Percentiles rank a stretch among this genome's conserved stretches.
Evolutionary conservation across 108 stramenopile genomes (phyloP).

Genomic region (Nitzschia sp.): DNA sequence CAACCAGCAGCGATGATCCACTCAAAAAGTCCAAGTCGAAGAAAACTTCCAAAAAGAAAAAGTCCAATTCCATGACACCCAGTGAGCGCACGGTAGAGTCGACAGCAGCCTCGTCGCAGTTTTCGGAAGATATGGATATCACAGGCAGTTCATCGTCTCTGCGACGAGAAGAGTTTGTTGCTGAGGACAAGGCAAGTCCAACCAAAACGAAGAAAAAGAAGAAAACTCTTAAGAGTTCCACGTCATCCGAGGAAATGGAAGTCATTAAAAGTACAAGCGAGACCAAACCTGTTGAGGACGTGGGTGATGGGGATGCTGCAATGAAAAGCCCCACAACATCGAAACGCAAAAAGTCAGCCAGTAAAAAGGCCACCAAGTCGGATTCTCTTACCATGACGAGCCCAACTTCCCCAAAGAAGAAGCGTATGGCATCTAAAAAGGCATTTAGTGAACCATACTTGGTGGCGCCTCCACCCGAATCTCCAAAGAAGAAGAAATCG

Average conservation of each 20-base stretch:
- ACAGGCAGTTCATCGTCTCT: no score
- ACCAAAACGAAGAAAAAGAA: conserved; percentile 4
- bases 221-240: not conserved
- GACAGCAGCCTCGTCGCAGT: no score
- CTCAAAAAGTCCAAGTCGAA: no score
- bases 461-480: no score
- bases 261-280: not conserved
- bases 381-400: not conserved
- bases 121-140: no score
- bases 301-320: not conserved
- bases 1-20: no score
- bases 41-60: not conserved
- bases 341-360: not conserved
- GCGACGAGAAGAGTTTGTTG: no score
- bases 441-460: not conserved
- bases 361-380: no score
- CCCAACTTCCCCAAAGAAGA: not conserved
- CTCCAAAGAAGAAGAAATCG: no score
- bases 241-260: not conserved
- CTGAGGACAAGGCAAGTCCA: not conserved
- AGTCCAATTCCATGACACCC: not conserved
- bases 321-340: not conserved
- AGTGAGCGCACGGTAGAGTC: no score
- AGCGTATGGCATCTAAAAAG: not conserved
- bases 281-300: not conserved